Percentiles rank a stretch among this genome's conserved stretches.
phyloP scores from a whole-genome alignment of 2,329 filamentous ascomycete genomes.

The Venturia pyrina region DNA sequence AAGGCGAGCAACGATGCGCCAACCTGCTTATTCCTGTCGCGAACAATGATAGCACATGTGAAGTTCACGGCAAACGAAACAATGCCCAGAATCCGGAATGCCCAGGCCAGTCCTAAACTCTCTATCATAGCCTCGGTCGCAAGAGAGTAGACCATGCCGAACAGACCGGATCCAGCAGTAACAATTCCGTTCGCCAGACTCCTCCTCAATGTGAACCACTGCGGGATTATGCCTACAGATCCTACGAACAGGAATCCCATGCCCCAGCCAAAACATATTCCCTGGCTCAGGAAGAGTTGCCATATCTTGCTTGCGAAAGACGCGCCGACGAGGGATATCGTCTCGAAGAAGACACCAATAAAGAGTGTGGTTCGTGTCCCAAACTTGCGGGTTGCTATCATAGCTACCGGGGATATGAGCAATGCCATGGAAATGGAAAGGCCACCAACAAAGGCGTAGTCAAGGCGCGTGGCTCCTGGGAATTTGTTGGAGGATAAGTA shows the following conservation, averaged over 20 bases:
- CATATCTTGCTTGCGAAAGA: constrained; percentile 31
- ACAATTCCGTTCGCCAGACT: constrained; percentile 61
- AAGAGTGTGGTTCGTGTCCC: constrained; percentile 57
- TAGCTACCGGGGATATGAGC: constrained; percentile 58
- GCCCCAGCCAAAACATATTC: constrained; percentile 65
- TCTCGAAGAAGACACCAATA: constrained; percentile 40
- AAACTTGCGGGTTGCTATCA: constrained; percentile 46
- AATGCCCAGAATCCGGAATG: constrained; percentile 56
- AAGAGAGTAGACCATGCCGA: constrained; percentile 61
- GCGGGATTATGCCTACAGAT: constrained; percentile 55
- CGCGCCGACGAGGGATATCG: constrained; percentile 11
- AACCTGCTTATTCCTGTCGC: constrained; percentile 62
- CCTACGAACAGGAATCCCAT: constrained; percentile 69
- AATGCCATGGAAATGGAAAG: constrained; percentile 57
- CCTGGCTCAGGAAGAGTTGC: constrained; percentile 68
- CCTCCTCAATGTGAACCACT: constrained; percentile 62
- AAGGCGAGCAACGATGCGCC: constrained; percentile 59
- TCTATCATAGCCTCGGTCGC: constrained; percentile 59
- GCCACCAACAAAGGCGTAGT: constrained; percentile 70
- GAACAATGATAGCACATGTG: constrained; percentile 51
- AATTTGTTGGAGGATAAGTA: constrained; percentile 59
- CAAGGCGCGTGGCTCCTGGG: constrained; percentile 51
- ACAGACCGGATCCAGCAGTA: constrained; percentile 61
- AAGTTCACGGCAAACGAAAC: constrained; percentile 54
- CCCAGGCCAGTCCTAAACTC: constrained; percentile 54